Percentiles rank a stretch among this genome's conserved stretches.
These are phyloP conservation scores for Cryptococcus deneoformans DNA, from an alignment of 1,284 basidiomycete genomes.

Conservation along the genomic window DNA sequence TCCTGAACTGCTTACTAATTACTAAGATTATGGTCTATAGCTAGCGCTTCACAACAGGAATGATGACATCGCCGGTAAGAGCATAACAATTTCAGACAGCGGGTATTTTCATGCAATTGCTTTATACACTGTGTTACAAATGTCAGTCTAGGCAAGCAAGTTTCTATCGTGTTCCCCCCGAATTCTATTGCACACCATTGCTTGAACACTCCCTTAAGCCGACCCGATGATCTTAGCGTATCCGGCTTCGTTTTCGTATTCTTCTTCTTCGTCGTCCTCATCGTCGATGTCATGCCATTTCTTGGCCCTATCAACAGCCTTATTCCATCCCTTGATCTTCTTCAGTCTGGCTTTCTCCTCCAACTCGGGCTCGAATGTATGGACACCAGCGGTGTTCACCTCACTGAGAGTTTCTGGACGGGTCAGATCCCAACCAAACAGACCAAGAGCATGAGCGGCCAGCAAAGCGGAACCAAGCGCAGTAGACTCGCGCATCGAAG, in stretches of 20 bases:
- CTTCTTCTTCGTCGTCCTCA: conserved; percentile 32
- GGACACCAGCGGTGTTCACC: conserved; percentile 83
- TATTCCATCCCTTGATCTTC: conserved; percentile 75
- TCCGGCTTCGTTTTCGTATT: conserved; percentile 21
- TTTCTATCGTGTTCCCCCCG: no score
- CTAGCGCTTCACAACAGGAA: no score
- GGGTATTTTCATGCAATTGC: no score
- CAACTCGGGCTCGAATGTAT: conserved; percentile 65
- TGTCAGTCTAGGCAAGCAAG: no score
- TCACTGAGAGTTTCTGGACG: conserved; percentile 80
- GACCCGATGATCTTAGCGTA: conserved; percentile 3
- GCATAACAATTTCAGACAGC: no score
- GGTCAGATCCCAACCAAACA: conserved; percentile 93
- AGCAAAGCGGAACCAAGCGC: conserved; percentile 94
- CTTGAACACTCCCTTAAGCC: no score
- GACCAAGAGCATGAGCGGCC: conserved; percentile 81
- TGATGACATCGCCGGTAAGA: no score
- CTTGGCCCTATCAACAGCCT: conserved; percentile 73
- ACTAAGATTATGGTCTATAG: no score
- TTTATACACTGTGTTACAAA: no score
- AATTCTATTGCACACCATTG: no score
- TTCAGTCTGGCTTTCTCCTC: conserved; percentile 58
- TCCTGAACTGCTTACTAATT: no score
- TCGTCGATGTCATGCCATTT: conserved; percentile 58
- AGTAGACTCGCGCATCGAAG: conserved; percentile 96